A percentile compares a stretch with the other conserved stretches of the same genome.
phyloP scores from a whole-genome alignment of 495 filamentous ascomycete genomes.

The Diplogelasinospora grovesii region DNA sequence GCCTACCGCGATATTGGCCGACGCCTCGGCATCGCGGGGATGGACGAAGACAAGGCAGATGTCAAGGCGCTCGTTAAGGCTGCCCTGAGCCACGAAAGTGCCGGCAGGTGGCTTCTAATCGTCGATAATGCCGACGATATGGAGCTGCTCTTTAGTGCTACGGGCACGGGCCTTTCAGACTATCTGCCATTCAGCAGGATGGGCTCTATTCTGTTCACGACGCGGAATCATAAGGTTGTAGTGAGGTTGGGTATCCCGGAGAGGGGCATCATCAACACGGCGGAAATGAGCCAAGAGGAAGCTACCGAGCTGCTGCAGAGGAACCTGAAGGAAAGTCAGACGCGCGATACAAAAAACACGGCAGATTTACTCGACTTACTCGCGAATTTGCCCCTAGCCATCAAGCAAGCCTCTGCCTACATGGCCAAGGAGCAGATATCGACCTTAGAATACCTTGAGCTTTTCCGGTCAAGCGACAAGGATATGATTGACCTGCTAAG shows the following conservation, averaged over 20 bases:
- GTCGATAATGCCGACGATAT: slow-evolving; percentile 48
- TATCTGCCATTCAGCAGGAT: slow-evolving; percentile 31
- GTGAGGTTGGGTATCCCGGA: slow-evolving; percentile 8
- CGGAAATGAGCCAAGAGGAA: slow-evolving; percentile 24
- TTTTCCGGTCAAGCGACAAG: slow-evolving; percentile 16
- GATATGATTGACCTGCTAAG: slow-evolving; percentile 19
- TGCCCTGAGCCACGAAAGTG: slow-evolving; percentile 26
- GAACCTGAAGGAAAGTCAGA: slow-evolving; percentile 9
- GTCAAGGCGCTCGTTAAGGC: slow-evolving; percentile 27
- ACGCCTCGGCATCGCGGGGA: slow-evolving; percentile 20
- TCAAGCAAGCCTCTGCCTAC: slow-evolving; percentile 43
- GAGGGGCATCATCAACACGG: slow-evolving; percentile 9
- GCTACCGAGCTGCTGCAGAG: slow-evolving; percentile 14
- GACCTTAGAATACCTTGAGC: slow-evolving; percentile 23
- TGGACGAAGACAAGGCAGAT: slow-evolving; percentile 29
- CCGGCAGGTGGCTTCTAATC: slow-evolving; percentile 41
- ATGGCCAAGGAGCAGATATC: slow-evolving; percentile 32
- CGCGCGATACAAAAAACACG: slow-evolving; percentile 5
- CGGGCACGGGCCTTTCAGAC: slow-evolving; percentile 2
- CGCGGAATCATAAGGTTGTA: slow-evolving; percentile 24
- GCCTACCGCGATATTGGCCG: slow-evolving; percentile 37
- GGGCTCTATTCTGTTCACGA: slow-evolving; percentile 37
- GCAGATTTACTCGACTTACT: slow-evolving; percentile 30
- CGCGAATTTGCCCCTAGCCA: slow-evolving; percentile 37
- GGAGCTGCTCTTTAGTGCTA: slow-evolving; percentile 28